Base-by-base conservation (phyloP, 176 grass and related monocot species). In the Cenchrus fungigraminus region DNA sequence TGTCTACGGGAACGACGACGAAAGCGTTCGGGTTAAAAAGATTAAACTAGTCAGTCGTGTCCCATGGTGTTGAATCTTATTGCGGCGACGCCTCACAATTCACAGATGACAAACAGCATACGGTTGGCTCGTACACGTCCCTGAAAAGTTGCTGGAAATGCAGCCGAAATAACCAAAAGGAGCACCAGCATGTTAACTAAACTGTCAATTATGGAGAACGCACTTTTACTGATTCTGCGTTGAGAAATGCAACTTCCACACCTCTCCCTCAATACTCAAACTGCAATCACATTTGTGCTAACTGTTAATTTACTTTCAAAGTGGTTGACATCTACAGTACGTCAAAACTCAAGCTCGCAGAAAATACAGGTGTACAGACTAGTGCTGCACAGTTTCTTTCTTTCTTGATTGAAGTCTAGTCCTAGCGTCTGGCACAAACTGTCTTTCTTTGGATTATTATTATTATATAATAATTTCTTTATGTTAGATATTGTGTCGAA, bases 51-150 rank as follows among this genome's bases (percentile, higher is more conserved):
- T 31, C 71, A 52, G 71, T 29, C 6, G 64, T 66, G 64, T 66
- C 13, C 47, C 71, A 51, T 31, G 71, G 22, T 52, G 71, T 73
- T 73, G 47, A 52, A 73, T 73, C 50, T 73, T 4, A 4, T 52
- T 73, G 70, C 46, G 70, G 70, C 45, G 70, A 73, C 46, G 12
- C 46, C n/a, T 47, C 70, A 50, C 70, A 51, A 73, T 12, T 47
- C 70, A 50, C 70, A 51, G 51, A 73, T 47, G n/a, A 50, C 69
- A 29, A 51, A 72, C 69, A n/a, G 45, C 45, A 29, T 15, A 51
- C 12, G 20, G 20, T 12, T 49, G 10, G n/a, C 6, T 49, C 11
- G 9, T 13, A 13, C 14, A 8, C 55, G 9, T 12, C 43, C 42
- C 6, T 16, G 45, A 73, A 52, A 73, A 29, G n/a, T 73, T 73